Base-by-base conservation (phyloP, 2,329 filamentous ascomycete species). In the Cytospora leucostoma region DNA sequence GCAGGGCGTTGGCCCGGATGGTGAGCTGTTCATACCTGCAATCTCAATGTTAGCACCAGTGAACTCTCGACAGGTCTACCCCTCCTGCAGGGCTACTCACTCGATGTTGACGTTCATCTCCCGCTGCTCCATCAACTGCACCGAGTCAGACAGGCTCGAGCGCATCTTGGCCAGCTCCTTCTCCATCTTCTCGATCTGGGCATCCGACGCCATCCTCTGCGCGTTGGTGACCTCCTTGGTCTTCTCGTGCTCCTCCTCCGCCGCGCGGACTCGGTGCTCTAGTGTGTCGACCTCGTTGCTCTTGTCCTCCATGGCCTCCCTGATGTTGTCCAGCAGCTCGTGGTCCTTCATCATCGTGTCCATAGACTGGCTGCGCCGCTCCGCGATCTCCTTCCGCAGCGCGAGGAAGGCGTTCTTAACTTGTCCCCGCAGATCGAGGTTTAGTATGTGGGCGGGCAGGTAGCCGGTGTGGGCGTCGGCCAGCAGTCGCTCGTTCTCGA, bases 101-200 rank as follows among this genome's bases (percentile, higher is more conserved):
- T 98, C 93, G 70, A 98, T 95, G 65, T 94, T 96, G 13, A 92
- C 95, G 71, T 93, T 96, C 86, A 98, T 97, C 79, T 98, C 93
- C 61, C 92, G 84, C 76, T 97, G 94, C 75, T 97, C 93, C 84
- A 97, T 89, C 55, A 96, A 77, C 76, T 97, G 92, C 59, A 97
- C 90, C 38, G 88, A 93, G 75, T 97, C 94, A 3, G 87, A 89
- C 35, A 97, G 80, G 12, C 89, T 89, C 2, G 89, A 86, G 50
- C 93, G 85, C 92, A 98, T 96, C 74, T 93, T 92, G 54, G 91
- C 90, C n/a, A 99, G 80, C 75, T 99, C 93, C 77, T 97, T 97
- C 78, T 99, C 95, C 89, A 97, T 96, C 80, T 95, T 95, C 77
- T 99, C 95, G 71, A 99, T 97, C 75, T 98, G 94, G 10, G 93